A percentile compares a stretch with the other conserved stretches of the same genome.
Evolutionary conservation across 108 stramenopile genomes (phyloP).

Genomic region (Pseudonitzschia multiseries): DNA sequence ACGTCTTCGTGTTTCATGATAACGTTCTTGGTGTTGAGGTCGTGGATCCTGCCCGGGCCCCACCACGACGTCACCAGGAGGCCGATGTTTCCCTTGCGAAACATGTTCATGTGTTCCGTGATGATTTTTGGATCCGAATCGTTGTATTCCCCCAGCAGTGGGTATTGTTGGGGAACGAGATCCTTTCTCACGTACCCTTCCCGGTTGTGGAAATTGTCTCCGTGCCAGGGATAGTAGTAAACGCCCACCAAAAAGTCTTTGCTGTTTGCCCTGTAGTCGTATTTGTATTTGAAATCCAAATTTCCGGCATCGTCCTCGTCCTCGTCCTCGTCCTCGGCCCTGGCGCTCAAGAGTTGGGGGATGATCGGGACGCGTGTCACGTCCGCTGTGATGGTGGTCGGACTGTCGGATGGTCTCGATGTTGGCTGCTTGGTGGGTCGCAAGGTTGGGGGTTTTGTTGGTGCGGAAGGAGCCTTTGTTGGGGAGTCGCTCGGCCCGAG

Average conservation of each 20-base stretch:
- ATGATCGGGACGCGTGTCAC: background rate
- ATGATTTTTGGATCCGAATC: constrained; percentile 38
- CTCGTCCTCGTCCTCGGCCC: background rate
- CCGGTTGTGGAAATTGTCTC: constrained; percentile 35
- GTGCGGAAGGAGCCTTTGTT: background rate
- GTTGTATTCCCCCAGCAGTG: constrained; percentile 48
- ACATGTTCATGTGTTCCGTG: constrained; percentile 45
- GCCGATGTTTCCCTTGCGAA: constrained; percentile 45
- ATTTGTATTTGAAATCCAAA: background rate
- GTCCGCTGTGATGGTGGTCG: background rate
- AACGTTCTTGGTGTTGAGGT: constrained; percentile 34
- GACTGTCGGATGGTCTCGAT: too few species aligned
- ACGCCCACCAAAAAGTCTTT: constrained; percentile 9
- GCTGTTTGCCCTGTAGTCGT: constrained; percentile 8
- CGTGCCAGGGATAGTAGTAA: constrained; percentile 16
- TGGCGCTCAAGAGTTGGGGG: background rate
- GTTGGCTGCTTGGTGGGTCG: too few species aligned
- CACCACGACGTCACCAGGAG: constrained; percentile 49
- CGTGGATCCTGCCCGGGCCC: constrained; percentile 34
- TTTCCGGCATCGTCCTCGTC: too few species aligned
- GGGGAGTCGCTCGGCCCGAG: background rate
- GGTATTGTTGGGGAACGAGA: constrained; percentile 31
- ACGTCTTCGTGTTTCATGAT: constrained; percentile 34
- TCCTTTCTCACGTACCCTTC: constrained; percentile 44
- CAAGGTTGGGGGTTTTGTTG: background rate